These are phyloP conservation scores for Capronia epimyces DNA, from an alignment of 2,329 filamentous ascomycete genomes.

Conservation along the genomic window DNA sequence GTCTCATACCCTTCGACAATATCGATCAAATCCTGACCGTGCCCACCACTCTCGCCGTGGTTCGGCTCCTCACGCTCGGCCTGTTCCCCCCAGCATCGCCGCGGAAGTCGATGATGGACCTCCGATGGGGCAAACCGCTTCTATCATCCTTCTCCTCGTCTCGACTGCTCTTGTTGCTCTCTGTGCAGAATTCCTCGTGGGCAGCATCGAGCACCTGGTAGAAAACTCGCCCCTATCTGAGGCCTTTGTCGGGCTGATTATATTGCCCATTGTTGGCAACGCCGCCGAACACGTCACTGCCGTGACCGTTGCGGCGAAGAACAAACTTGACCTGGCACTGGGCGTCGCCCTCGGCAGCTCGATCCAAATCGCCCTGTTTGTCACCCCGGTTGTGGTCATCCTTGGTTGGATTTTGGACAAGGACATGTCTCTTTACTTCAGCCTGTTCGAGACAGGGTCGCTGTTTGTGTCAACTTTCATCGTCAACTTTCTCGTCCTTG, in stretches of 20 bases:
- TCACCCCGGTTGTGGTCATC: slow-evolving; percentile 57
- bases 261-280: slow-evolving; percentile 61
- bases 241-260: slow-evolving; percentile 59
- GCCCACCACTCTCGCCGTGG: slow-evolving; percentile 34
- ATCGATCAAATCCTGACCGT: slow-evolving; percentile 50
- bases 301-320: slow-evolving; percentile 56
- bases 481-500: slow-evolving; percentile 59
- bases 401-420: slow-evolving; percentile 59
- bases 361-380: slow-evolving; percentile 60
- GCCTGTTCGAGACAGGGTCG: slow-evolving; percentile 74
- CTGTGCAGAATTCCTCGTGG: slow-evolving; percentile 64
- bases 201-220: slow-evolving; percentile 53
- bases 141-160: slow-evolving; percentile 62
- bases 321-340: slow-evolving; percentile 63
- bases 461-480: slow-evolving; percentile 52
- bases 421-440: slow-evolving; percentile 72
- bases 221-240: slow-evolving; percentile 46
- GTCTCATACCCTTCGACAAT: slow-evolving; percentile 34
- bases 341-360: slow-evolving; percentile 61
- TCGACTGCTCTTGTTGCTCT: slow-evolving; percentile 75
- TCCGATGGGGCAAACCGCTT: slow-evolving; percentile 63
- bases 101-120: background rate
- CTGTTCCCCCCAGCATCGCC: background rate
- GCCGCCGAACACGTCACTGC: slow-evolving; percentile 63
- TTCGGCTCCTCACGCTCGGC: background rate